Evolutionary conservation across 108 stramenopile species (phyloP).

Genomic region (Tribonema minus): DNA sequence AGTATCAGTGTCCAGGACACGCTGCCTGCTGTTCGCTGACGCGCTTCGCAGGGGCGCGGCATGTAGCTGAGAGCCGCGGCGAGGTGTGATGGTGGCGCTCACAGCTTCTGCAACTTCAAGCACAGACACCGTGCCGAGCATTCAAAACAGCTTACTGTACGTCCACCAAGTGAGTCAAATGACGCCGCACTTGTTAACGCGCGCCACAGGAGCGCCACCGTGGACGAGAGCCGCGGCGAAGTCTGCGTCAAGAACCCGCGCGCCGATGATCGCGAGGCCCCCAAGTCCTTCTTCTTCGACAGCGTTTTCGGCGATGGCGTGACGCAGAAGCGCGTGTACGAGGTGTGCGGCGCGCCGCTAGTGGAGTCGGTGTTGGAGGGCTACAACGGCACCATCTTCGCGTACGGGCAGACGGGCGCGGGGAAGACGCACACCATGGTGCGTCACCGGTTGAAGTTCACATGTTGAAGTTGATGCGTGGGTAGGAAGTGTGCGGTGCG

Average conservation of each 20-base stretch:
- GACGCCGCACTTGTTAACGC: background rate
- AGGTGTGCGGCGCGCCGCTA: conserved; percentile 78
- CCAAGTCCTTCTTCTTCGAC: conserved; percentile 87
- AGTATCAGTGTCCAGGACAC: too few species aligned
- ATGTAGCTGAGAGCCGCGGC: too few species aligned
- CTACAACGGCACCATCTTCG: conserved; percentile 94
- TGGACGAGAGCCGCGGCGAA: conserved; percentile 62
- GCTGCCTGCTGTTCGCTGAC: too few species aligned
- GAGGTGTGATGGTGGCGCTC: too few species aligned
- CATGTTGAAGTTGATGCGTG: conserved; percentile 45
- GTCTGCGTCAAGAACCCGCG: conserved; percentile 71
- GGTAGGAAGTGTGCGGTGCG: conserved; percentile 83
- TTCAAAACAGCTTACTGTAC: too few species aligned
- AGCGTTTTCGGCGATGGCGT: conserved; percentile 76
- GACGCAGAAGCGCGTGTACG: conserved; percentile 81
- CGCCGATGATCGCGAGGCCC: conserved; percentile 61
- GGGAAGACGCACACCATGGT: conserved; percentile 54
- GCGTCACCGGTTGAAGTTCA: conserved; percentile 27
- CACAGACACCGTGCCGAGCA: too few species aligned
- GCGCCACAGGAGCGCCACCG: conserved; percentile 56
- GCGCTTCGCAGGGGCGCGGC: too few species aligned
- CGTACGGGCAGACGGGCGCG: conserved; percentile 81
- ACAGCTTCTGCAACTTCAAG: too few species aligned
- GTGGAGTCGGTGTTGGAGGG: conserved; percentile 88
- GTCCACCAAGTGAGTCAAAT: too few species aligned